Conservation (phyloP, 2,329 filamentous ascomycete species). For the Diaporthe longicolla region DNA sequence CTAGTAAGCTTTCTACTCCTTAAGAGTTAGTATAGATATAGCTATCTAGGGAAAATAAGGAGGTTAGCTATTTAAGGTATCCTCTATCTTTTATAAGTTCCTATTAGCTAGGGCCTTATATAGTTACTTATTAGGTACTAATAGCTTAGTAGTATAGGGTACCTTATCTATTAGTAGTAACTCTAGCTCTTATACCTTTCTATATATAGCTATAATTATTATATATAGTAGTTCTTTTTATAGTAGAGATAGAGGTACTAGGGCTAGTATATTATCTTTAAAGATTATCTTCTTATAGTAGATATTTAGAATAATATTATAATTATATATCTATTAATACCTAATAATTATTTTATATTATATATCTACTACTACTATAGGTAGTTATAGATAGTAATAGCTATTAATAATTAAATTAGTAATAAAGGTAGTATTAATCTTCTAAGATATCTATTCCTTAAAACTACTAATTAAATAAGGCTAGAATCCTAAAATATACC, state of each 20-base stretch:
- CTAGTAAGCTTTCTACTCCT: no score
- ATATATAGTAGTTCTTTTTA: neutral
- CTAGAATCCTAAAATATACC: neutral
- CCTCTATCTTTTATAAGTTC: no score
- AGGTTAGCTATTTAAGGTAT: no score
- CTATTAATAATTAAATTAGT: neutral
- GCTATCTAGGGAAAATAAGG: neutral
- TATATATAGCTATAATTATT: neutral
- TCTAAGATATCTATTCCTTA: neutral
- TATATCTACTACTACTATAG: slow-evolving; percentile 19
- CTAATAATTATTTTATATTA: slow-evolving; percentile 12
- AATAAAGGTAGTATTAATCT: neutral
- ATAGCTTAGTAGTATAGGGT: no score
- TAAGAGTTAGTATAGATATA: no score
- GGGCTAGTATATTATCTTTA: neutral
- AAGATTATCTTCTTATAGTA: neutral
- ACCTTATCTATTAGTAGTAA: neutral
- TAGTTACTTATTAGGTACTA: no score
- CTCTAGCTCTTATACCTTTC: neutral
- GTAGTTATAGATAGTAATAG: neutral
- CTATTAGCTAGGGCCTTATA: no score
- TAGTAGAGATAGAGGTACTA: no score
- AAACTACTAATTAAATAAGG: neutral
- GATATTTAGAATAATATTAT: slow-evolving; percentile 13
- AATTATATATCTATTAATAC: neutral